These are phyloP conservation scores for Candida xiaguanensis DNA, from an alignment of 805 yeast species.

Conservation along the genomic window DNA sequence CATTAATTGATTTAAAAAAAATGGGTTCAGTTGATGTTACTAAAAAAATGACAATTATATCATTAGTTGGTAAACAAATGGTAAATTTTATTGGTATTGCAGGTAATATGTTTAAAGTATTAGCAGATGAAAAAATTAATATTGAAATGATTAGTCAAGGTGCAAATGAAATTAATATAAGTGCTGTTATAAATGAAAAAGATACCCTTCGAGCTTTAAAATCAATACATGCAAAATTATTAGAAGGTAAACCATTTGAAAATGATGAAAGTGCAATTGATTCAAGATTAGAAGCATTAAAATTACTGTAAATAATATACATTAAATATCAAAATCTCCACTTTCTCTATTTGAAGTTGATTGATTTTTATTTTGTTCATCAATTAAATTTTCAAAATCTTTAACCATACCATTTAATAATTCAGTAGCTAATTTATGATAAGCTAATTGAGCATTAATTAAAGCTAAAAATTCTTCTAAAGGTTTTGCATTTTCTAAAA, in stretches of 20 bases:
- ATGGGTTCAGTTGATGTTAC: slow-evolving; percentile 90
- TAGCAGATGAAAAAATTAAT: slow-evolving; percentile 88
- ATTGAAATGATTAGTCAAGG: slow-evolving; percentile 99
- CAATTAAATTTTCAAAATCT: slow-evolving; percentile 57
- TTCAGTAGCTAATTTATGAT: slow-evolving; percentile 71
- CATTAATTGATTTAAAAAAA: slow-evolving; percentile 71
- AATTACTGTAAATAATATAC: slow-evolving; percentile 10
- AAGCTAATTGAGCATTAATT: slow-evolving; percentile 75
- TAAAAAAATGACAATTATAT: slow-evolving; percentile 82
- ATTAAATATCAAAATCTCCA: slow-evolving; percentile 30
- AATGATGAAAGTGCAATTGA: slow-evolving; percentile 26
- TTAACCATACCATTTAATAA: slow-evolving; percentile 61
- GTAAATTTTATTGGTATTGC: slow-evolving; percentile 95
- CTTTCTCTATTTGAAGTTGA: slow-evolving; percentile 22
- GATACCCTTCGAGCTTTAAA: slow-evolving; percentile 84
- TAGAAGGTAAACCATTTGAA: slow-evolving; percentile 42
- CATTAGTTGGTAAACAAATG: slow-evolving; percentile 96
- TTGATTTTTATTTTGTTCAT: slow-evolving; percentile 31
- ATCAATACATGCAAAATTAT: slow-evolving; percentile 74
- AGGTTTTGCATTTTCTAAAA: slow-evolving; percentile 66
- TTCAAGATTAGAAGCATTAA: slow-evolving; percentile 28
- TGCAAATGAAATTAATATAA: slow-evolving; percentile 94
- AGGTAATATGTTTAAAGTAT: slow-evolving; percentile 90
- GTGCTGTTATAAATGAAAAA: slow-evolving; percentile 84
- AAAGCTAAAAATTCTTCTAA: slow-evolving; percentile 64